Percentiles rank a stretch among this genome's conserved stretches.
phyloP scores from a whole-genome alignment of 805 yeast genomes.

The Myxozyma mucilagina region DNA sequence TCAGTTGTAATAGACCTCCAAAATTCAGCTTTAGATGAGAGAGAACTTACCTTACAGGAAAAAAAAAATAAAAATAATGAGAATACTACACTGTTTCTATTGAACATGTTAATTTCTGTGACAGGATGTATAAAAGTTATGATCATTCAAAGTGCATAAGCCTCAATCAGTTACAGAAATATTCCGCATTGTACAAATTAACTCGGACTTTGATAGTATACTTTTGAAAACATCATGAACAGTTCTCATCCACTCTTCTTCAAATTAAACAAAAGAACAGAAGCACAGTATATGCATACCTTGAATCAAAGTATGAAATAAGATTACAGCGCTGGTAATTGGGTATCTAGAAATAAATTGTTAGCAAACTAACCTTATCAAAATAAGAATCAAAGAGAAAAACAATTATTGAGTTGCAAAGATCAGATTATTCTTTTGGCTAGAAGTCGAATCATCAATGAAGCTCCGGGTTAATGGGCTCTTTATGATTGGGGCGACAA shows the following conservation, averaged over 20 bases:
- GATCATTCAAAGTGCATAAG: neutral
- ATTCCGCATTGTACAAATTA: constrained; percentile 2
- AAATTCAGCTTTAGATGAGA: neutral
- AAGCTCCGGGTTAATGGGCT: constrained; percentile 24
- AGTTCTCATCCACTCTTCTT: neutral
- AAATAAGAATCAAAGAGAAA: too few relatives aligned
- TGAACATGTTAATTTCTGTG: neutral
- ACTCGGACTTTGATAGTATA: constrained; percentile 28
- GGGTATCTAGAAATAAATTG: too few relatives aligned
- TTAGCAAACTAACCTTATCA: too few relatives aligned
- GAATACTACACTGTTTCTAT: neutral
- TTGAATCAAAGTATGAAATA: too few relatives aligned
- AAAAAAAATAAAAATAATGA: neutral
- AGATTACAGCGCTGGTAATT: too few relatives aligned
- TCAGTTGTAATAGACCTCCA: neutral
- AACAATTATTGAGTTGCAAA: neutral
- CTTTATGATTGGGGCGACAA: constrained; percentile 35
- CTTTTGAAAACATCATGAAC: constrained; percentile 7
- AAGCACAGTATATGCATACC: too few relatives aligned
- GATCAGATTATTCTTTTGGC: constrained; percentile 31
- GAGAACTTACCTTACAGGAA: constrained; percentile 1
- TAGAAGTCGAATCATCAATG: constrained; percentile 34
- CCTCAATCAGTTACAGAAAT: neutral
- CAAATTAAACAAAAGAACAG: too few relatives aligned
- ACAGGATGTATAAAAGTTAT: neutral